Conservation (phyloP, 2,329 filamentous ascomycete species). For the Nemania serpens region DNA sequence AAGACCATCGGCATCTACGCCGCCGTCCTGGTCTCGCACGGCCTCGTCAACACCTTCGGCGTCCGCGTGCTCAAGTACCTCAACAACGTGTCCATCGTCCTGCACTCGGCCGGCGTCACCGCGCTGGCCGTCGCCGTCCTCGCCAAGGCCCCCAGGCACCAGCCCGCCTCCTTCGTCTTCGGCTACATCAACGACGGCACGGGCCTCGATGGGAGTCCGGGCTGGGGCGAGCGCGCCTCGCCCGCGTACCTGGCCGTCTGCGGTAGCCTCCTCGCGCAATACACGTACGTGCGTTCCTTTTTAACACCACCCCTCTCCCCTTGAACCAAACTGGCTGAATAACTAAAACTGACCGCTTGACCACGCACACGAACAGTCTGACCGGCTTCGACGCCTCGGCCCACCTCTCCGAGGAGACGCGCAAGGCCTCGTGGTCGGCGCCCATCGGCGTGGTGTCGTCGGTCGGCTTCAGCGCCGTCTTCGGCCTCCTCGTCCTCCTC, state of each 20-base stretch:
- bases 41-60: constrained; percentile 61
- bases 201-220: constrained; percentile 47
- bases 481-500: constrained; percentile 49
- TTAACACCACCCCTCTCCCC: neutral
- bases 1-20: constrained; percentile 64
- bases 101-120: constrained; percentile 59
- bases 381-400: constrained; percentile 59
- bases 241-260: constrained; percentile 60
- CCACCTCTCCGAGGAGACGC: constrained; percentile 62
- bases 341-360: neutral
- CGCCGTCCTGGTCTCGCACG: constrained; percentile 59
- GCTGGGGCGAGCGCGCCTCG: constrained; percentile 58
- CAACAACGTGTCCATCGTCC: constrained; percentile 60
- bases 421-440: constrained; percentile 59
- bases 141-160: constrained; percentile 61
- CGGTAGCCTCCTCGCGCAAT: constrained; percentile 59
- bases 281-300: constrained; percentile 24
- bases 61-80: constrained; percentile 59
- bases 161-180: constrained; percentile 61
- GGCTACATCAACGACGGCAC: constrained; percentile 58
- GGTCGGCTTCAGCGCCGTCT: constrained; percentile 55
- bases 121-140: constrained; percentile 60
- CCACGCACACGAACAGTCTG: constrained; percentile 36
- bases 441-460: constrained; percentile 62
- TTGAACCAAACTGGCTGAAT: neutral